These are phyloP conservation scores for Cystobasidiaceae sp. DNA, from an alignment of 1,284 basidiomycete genomes.

Conservation along the genomic window DNA sequence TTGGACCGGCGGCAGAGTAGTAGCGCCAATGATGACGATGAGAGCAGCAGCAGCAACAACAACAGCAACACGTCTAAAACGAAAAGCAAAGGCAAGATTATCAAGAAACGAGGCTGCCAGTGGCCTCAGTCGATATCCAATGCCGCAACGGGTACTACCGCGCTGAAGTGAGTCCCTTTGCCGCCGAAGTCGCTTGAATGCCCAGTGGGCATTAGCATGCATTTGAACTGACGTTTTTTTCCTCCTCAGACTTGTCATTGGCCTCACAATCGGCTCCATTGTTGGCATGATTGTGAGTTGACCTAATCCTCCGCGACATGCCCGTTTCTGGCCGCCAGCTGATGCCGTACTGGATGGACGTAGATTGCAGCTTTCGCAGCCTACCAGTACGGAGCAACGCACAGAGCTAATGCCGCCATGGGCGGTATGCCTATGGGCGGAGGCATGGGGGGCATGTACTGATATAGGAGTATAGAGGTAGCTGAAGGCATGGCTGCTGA, in stretches of 20 bases:
- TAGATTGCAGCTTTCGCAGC: constrained; percentile 20
- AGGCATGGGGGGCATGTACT: constrained; percentile 1
- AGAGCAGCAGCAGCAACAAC: too few species aligned
- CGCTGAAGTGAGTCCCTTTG: constrained; percentile 24
- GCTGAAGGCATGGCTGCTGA: too few species aligned
- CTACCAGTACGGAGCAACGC: constrained; percentile 10
- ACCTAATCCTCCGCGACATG: too few species aligned
- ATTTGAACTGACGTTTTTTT: too few species aligned
- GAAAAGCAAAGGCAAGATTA: not conserved
- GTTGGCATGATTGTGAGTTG: constrained; percentile 20
- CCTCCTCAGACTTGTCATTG: constrained; percentile 17
- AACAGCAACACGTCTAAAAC: too few species aligned
- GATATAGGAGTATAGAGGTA: too few species aligned
- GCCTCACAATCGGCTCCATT: not conserved
- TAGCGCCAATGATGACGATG: too few species aligned
- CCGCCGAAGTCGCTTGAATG: too few species aligned
- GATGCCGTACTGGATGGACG: not conserved
- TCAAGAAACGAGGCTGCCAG: constrained; percentile 5
- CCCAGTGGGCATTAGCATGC: too few species aligned
- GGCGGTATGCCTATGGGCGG: not conserved
- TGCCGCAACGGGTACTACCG: constrained; percentile 1
- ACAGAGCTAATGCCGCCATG: not conserved
- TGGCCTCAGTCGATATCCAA: not conserved
- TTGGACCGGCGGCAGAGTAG: too few species aligned
- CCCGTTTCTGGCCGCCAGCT: too few species aligned